These are phyloP conservation scores for Cronartium ribicola DNA, from an alignment of 1,284 basidiomycete species.

Conservation along the genomic window DNA sequence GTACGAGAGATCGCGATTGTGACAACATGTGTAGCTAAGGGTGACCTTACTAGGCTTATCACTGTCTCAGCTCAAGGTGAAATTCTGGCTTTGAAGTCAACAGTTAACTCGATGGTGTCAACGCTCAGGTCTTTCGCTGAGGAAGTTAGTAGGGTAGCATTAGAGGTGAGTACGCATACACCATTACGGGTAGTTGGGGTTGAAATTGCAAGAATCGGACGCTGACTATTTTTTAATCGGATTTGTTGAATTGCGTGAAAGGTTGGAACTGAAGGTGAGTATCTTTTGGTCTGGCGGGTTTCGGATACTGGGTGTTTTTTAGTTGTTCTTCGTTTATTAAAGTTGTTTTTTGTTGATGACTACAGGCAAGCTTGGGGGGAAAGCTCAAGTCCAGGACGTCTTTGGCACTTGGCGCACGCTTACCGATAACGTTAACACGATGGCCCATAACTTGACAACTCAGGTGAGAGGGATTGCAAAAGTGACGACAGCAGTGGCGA, in stretches of 20 bases:
- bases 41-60: slow-evolving; percentile 58
- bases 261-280: slow-evolving; percentile 86
- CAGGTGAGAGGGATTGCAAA: slow-evolving; percentile 51
- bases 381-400: slow-evolving; percentile 54
- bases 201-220: slow-evolving; percentile 5
- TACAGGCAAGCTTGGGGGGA: slow-evolving; percentile 54
- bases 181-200: slow-evolving; percentile 3
- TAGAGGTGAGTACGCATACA: slow-evolving; percentile 44
- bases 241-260: slow-evolving; percentile 37
- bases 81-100: slow-evolving; percentile 74
- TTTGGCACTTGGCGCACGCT: slow-evolving; percentile 55
- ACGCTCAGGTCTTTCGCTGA: slow-evolving; percentile 76
- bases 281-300: slow-evolving; percentile 54
- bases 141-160: slow-evolving; percentile 58
- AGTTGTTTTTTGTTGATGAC: slow-evolving; percentile 45
- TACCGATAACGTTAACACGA: slow-evolving; percentile 55
- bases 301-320: slow-evolving; percentile 78
- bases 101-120: slow-evolving; percentile 85
- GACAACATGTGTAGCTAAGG: slow-evolving; percentile 77
- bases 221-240: neutral
- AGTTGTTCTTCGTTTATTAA: slow-evolving; percentile 44
- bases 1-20: slow-evolving; percentile 84
- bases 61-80: slow-evolving; percentile 80
- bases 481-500: slow-evolving; percentile 52
- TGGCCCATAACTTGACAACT: slow-evolving; percentile 48